Evolutionary conservation across 2,329 filamentous ascomycete genomes (phyloP).

Genomic region (Leptographium lundbergii): DNA sequence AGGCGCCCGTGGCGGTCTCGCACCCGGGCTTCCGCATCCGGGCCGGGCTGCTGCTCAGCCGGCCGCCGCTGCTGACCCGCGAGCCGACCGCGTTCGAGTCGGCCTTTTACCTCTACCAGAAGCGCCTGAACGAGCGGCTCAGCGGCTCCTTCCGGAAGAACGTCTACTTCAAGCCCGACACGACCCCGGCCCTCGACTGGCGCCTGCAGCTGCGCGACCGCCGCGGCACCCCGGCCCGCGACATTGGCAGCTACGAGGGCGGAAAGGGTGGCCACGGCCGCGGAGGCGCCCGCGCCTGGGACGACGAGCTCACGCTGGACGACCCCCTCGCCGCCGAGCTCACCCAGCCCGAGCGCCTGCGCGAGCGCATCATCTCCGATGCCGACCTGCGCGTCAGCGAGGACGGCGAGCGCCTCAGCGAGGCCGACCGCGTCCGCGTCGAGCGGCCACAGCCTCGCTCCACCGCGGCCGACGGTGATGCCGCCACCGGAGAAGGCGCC

Average conservation of each 20-base stretch:
- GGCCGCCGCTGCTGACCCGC: constrained; percentile 76
- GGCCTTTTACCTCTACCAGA: constrained; percentile 93
- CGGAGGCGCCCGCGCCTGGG: constrained; percentile 56
- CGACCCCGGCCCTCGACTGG: constrained; percentile 77
- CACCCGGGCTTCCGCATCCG: constrained; percentile 32
- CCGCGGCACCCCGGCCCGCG: constrained; percentile 59
- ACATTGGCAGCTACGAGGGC: constrained; percentile 71
- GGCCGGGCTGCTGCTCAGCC: constrained; percentile 70
- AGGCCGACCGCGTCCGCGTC: constrained; percentile 50
- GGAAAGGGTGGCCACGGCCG: constrained; percentile 15
- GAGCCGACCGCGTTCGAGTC: constrained; percentile 79
- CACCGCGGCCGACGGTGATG: constrained; percentile 61
- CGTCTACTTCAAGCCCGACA: constrained; percentile 92
- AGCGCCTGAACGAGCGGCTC: constrained; percentile 86
- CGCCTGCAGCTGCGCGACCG: constrained; percentile 72
- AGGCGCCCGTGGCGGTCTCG: constrained; percentile 5
- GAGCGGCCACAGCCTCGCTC: constrained; percentile 57
- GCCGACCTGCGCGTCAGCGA: constrained; percentile 52
- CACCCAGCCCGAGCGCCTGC: constrained; percentile 44
- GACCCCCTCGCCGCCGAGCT: constrained; percentile 41
- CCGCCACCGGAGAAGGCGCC: constrained; percentile 60
- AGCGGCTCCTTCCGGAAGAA: constrained; percentile 76
- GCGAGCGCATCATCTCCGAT: constrained; percentile 61
- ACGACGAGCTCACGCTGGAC: constrained; percentile 77
- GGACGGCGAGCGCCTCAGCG: constrained; percentile 44